These are phyloP conservation scores for Sambucus nigra DNA, from an alignment of 129 eudicot species.

Conservation along the genomic window DNA sequence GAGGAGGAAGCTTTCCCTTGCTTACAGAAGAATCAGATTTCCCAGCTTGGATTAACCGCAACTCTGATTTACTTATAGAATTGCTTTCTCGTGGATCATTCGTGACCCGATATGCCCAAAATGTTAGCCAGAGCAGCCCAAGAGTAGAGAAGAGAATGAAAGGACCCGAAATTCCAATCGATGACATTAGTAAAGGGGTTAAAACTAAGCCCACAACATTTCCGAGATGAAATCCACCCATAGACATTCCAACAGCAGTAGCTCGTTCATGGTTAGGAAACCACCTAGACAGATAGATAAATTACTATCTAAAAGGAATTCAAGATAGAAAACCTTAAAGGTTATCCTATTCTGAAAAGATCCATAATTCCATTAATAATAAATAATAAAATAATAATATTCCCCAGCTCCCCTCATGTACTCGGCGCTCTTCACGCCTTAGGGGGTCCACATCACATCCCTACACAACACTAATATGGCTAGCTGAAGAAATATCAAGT, in stretches of 20 bases:
- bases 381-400: too few species aligned
- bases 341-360: too few species aligned
- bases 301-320: neutral
- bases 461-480: too few species aligned
- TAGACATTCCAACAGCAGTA: constrained; percentile 88
- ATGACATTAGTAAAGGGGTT: constrained; percentile 62
- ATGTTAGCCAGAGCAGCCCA: constrained; percentile 75
- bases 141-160: constrained; percentile 76
- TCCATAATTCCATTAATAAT: too few species aligned
- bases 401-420: too few species aligned
- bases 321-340: too few species aligned
- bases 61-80: constrained; percentile 50
- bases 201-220: constrained; percentile 80
- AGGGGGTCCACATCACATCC: too few species aligned
- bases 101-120: constrained; percentile 59
- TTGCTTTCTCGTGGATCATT: constrained; percentile 69
- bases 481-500: too few species aligned
- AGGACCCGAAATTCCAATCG: constrained; percentile 79
- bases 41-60: constrained; percentile 76
- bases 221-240: constrained; percentile 99
- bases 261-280: constrained; percentile 91
- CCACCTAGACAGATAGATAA: constrained; percentile 48
- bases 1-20: constrained; percentile 57
- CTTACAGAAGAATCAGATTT: constrained; percentile 37
- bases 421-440: too few species aligned